Base-by-base conservation (phyloP, 257 asterid species). In the Avicennia marina region DNA sequence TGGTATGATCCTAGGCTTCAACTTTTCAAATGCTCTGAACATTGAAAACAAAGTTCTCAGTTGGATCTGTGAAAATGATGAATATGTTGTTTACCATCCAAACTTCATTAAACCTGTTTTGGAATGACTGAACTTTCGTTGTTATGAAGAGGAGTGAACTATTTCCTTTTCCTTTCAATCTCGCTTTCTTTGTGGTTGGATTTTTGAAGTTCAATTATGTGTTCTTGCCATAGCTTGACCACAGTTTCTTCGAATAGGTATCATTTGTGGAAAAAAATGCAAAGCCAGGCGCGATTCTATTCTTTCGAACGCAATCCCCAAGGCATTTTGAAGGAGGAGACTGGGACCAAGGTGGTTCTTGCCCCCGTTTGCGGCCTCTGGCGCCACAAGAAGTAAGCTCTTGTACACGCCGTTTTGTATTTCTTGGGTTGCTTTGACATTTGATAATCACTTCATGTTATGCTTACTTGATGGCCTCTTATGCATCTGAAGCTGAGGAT, bases 241-340 rank as follows among this genome's bases (percentile, higher is more conserved):
- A 54, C 65, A 50, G n/a, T n/a, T n/a, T 38, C 24, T 33, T 61
- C 51, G 55, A 33, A 31, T 57, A 91, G 98, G 70, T 81, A 66
- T 62, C 82, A 43, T 78, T 56, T 62, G 73, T 85, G 50, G 80
- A 88, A 68, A 74, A 77, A 69, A 72, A 62, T 53, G 72, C 68
- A 29, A 74, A 65, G 13, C 78, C 81, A 27, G 77, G 55, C 65
- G 81, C 94, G 24, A 60, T 67, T 16, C 27, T 81, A 34, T 76
- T 78, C 69, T 85, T 91, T 49, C 85, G 95, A 62, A 81, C 98
- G 17, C 96, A 91, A 62, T 91, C 96, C 11, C 98, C 98, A 0
- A 70, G 95, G 60, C 96, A 91, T 76, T 91, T 91, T 65, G 98
- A 91, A 78, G 93, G 94, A 68, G 98, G 96, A 39, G 96, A 91